These are phyloP conservation scores for Schizochytrium sp. DNA, from an alignment of 108 stramenopile genomes.

Conservation along the genomic window DNA sequence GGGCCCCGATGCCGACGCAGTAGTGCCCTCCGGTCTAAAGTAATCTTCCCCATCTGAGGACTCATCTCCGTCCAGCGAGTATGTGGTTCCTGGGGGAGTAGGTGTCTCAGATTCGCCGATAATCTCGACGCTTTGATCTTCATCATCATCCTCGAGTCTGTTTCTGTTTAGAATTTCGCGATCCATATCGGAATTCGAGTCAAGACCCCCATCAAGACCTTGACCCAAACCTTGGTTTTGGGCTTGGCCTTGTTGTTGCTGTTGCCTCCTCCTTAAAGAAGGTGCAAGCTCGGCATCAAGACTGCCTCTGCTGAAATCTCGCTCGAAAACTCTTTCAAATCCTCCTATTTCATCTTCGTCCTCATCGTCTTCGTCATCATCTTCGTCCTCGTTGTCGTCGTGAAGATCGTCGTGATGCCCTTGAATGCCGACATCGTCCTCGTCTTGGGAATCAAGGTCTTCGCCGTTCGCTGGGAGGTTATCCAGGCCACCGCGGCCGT, in stretches of 20 bases:
- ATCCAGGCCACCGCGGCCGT: not conserved
- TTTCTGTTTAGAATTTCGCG: no score
- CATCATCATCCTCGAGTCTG: no score
- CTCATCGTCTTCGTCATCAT: not conserved
- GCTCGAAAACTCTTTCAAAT: not conserved
- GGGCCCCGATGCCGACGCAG: not conserved
- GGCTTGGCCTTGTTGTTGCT: not conserved
- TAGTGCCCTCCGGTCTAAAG: not conserved
- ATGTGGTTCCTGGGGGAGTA: no score
- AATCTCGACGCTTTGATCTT: no score
- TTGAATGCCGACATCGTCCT: not conserved
- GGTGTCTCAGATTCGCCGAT: no score
- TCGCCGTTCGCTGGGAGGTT: not conserved
- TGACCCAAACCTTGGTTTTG: not conserved
- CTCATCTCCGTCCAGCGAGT: no score
- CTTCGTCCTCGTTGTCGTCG: not conserved
- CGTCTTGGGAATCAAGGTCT: not conserved
- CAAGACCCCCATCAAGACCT: not conserved
- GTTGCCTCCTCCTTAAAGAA: not conserved
- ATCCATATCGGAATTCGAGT: no score
- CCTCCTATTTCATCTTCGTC: not conserved
- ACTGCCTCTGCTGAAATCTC: not conserved
- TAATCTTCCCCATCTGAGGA: no score
- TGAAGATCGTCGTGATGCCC: not conserved
- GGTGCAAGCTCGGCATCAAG: slow-evolving; percentile 10